A percentile compares a stretch with the other conserved stretches of the same genome.
These are phyloP conservation scores for Trypanosoma rangeli DNA, from an alignment of 208 protist genomes.

Conservation along the genomic window DNA sequence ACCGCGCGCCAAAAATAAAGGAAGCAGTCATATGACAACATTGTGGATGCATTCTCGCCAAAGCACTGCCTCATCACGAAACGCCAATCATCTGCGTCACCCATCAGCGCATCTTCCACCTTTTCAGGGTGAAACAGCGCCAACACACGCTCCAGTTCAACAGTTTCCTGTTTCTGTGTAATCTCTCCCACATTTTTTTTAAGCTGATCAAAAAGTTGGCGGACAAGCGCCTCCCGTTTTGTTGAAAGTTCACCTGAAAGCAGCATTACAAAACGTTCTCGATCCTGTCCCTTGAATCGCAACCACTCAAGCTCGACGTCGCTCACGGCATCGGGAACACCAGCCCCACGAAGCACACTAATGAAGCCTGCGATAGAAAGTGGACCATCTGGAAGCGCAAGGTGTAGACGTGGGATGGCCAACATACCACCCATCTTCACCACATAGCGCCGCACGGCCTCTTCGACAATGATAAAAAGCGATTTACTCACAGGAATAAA, in stretches of 20 bases:
- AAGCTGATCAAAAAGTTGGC: slow-evolving; percentile 67
- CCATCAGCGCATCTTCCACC: slow-evolving; percentile 38
- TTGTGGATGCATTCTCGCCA: slow-evolving; percentile 13
- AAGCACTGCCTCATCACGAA: slow-evolving; percentile 37
- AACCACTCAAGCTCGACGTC: slow-evolving; percentile 80
- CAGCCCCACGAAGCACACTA: slow-evolving; percentile 37
- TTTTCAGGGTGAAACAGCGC: slow-evolving; percentile 42
- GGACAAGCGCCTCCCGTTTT: slow-evolving; percentile 56
- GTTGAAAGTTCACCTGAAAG: slow-evolving; percentile 54
- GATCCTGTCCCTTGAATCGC: slow-evolving; percentile 55
- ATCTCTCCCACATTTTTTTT: background rate
- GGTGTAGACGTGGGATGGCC: slow-evolving; percentile 54
- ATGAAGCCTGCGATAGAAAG: slow-evolving; percentile 60
- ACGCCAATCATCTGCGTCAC: slow-evolving; percentile 45
- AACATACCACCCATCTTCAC: slow-evolving; percentile 33
- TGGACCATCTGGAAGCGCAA: slow-evolving; percentile 27
- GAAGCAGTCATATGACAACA: slow-evolving; percentile 59
- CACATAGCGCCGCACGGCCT: slow-evolving; percentile 43
- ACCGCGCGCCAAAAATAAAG: slow-evolving; percentile 75
- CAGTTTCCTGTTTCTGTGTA: slow-evolving; percentile 1
- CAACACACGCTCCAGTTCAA: slow-evolving; percentile 30
- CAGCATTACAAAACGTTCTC: slow-evolving; percentile 48
- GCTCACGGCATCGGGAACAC: slow-evolving; percentile 33
- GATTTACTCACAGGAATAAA: slow-evolving; percentile 66
- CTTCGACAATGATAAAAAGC: slow-evolving; percentile 31